Evolutionary conservation across 306 rosid species (phyloP), one percentile per base, ranked within the genome.

Genomic region (Morella rubra): DNA sequence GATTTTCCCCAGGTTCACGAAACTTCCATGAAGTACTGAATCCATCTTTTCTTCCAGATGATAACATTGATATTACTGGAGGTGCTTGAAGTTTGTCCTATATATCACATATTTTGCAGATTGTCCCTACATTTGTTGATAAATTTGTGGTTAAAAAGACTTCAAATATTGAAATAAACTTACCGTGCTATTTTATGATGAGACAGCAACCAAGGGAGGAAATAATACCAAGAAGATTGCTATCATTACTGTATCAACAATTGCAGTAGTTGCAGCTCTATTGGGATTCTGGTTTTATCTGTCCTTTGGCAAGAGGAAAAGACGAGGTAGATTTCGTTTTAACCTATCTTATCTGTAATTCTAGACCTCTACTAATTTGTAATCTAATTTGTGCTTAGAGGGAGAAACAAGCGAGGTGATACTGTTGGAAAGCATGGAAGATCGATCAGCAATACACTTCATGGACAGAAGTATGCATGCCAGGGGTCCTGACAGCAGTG

Each of bases 401-500:
- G 73, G 46, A 42, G 75, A 62, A 54, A 78, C 41, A 66, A 64
- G 41, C 53, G 74, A 41, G n/a, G 69, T 71, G 72, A 72, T 83
- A 67, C 52, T 51, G 18, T 32, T 83, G 5, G 64, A 32, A 45
- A 71, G 74, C 55, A 40, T 71, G 59, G 74, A 51, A 47, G 20
- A 7, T 69, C 72, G 13, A 8, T 44, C 6, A 5, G 47, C 40
- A 49, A 6, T 18, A n/a, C 41, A 72, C 73, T 41, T 71, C 0
- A 42, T 19, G 40, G 81, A 61, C 24, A 68, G 68, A 71, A 61
- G 72, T 71, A 64, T n/a, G 76, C 45, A 54, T 55, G 56, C 47
- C 32, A 37, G 42, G 51, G 74, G 77, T 71, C 72, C 79, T n/a
- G 77, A 77, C 74, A 72, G 74, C 46, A 65, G 72, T 46, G 88